Percentiles rank a stretch among this genome's conserved stretches.
Evolutionary conservation across 2,329 filamentous ascomycete genomes (phyloP).

Genomic region (Fusarium odoratissimum): DNA sequence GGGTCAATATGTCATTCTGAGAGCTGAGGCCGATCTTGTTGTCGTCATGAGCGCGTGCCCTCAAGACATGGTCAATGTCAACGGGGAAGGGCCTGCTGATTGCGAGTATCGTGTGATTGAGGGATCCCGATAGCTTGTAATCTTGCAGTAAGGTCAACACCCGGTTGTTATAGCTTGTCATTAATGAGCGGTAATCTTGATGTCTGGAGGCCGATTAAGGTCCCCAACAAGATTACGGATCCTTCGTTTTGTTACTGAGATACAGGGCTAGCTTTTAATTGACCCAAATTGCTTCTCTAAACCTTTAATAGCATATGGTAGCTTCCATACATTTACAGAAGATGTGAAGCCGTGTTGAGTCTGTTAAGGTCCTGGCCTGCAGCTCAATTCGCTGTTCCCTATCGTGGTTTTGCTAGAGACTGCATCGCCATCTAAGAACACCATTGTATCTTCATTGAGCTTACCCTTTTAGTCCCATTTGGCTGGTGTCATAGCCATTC

Average conservation of each 20-base stretch:
- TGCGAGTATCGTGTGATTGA: not conserved
- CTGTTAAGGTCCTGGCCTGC: fast-evolving
- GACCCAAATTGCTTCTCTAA: too few relatives aligned
- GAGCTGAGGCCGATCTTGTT: not conserved
- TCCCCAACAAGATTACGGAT: too few relatives aligned
- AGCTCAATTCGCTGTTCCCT: not conserved
- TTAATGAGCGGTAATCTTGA: too few relatives aligned
- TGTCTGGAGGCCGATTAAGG: too few relatives aligned
- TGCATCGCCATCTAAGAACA: too few relatives aligned
- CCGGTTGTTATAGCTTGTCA: too few relatives aligned
- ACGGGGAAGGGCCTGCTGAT: not conserved
- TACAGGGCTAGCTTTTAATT: too few relatives aligned
- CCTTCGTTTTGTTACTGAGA: too few relatives aligned
- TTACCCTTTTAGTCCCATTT: not conserved
- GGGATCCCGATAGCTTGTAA: not conserved
- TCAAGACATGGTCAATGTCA: not conserved
- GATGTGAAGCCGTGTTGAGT: fast-evolving
- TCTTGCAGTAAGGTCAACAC: too few relatives aligned
- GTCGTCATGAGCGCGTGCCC: not conserved
- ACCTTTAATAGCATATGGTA: too few relatives aligned
- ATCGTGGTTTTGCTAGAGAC: not conserved
- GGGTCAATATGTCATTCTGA: not conserved
- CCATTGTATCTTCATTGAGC: fast-evolving
- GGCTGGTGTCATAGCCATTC: not conserved
- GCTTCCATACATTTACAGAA: not conserved